Evolutionary conservation across 179 eudicot species (phyloP), one percentile per base, ranked within the genome.

Genomic region (Silene coronaria): DNA sequence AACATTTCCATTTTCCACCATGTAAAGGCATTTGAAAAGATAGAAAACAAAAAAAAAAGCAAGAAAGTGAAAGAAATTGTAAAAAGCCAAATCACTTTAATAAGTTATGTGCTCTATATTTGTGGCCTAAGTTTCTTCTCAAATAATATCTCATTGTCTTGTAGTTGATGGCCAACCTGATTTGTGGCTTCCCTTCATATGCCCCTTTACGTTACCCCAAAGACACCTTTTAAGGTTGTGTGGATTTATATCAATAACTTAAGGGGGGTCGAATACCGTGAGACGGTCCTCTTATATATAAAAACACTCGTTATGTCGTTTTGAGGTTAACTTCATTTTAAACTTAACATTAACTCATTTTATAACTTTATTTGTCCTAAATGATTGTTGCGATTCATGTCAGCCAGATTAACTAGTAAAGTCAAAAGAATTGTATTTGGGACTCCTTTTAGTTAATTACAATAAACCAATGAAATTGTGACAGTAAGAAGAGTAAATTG

Each of bases 141-240:
- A 19, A 34, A 74, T 65, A 59, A 72, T 68, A 75, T 65, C 76
- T 46, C 4, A 12, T 17, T 77, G 71, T 77, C 72, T 61, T 70
- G 2, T 36, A 26, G 46, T 77, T 77, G 48, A 67, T 76, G 67
- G 46, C 55, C 30, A 67, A 76, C 45, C 24, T 19, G 5, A 34
- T 36, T 67, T 67, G 24, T 67, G 46, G 70, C 51, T 9, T 17
- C 9, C 69, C 69, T 65, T 65, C 42, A 16, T 32, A 28, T 28
- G 70, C 70, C 24, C 36, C 32, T 65, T n/a, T n/a, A n/a, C n/a
- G n/a, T n/a, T 55, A 55, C 59, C 59, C 21, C n/a, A 55, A 55
- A 55, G 21, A 55, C 59, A 17, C 59, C 21, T 53, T 53, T n/a
- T 16, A 55, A 55, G 59, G 36, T 32, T 16, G 36, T 22, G 4